Base-by-base conservation (phyloP, 176 grass and related monocot species). In the Bolboschoenus planiculmis region DNA sequence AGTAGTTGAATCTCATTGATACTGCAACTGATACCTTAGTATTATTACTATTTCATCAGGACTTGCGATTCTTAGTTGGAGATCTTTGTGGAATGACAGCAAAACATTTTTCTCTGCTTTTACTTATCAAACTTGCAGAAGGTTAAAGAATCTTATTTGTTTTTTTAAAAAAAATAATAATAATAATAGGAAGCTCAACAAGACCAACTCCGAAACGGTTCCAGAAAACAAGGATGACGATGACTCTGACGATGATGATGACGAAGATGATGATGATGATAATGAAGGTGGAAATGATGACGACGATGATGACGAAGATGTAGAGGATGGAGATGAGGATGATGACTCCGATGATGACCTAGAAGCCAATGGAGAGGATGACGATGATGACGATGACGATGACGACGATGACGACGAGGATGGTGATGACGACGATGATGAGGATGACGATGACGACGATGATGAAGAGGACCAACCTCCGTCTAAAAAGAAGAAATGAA, bases 401-500 rank as follows among this genome's bases (percentile, higher is more conserved):
- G 74, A 62, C 20, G 87, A 81, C 0, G 86, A 84, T 0, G 86
- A 89, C 0, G 90, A 81, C 0, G 90, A 78, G 0, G 86, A 56
- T 0, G 90, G 74, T 0, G 93, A 81, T 0, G 87, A 85, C 0
- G 93, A 91, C 0, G 89, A 84, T 0, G 92, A 86, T 0, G 89
- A 87, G 0, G 93, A 87, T 1, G 92, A 94, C 0, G 92, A 94
- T 0, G 92, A 94, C 0, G 89, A 91, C 0, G 92, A 91, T 0
- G 94, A 93, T 0, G 92, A 94, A 0, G 90, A 92, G 43, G 88
- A 92, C 11, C 90, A 97, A 83, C 91, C 82, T 0, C 94, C 94
- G 5, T 75, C 88, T 62, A 94, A 94, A 91, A 97, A 97, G 90
- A 92, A 90, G 80, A 97, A 97, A 80, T 97, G 91, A 97, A 80